phyloP scores from a whole-genome alignment of 2,329 filamentous ascomycete genomes.

The Clonostachys byssicola region DNA sequence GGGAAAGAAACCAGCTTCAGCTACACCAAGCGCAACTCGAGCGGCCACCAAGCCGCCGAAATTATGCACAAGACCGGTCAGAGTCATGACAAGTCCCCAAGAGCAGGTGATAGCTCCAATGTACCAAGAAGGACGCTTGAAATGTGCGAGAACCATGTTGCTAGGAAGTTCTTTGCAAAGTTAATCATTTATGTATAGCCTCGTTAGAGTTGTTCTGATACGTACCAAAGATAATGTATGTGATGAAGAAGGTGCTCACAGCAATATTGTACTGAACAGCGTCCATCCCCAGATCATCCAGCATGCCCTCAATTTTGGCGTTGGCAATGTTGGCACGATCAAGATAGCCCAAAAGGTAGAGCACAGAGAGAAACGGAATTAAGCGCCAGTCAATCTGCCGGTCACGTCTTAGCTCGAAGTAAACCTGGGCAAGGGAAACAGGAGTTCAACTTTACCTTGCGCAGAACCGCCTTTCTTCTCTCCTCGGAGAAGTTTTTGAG shows the following conservation, averaged over 20 bases:
- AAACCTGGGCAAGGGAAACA: too few relatives aligned
- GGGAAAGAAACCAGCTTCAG: conserved; percentile 28
- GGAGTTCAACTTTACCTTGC: too few relatives aligned
- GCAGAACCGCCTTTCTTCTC: conserved; percentile 17
- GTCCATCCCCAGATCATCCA: conserved; percentile 37
- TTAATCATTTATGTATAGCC: too few relatives aligned
- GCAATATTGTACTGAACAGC: conserved; percentile 39
- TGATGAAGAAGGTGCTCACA: conserved; percentile 21
- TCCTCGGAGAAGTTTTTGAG: conserved; percentile 19
- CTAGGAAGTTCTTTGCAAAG: conserved; percentile 59
- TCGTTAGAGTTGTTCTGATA: too few relatives aligned
- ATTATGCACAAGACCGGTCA: conserved; percentile 44
- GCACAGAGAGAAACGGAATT: conserved; percentile 18
- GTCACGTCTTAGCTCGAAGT: too few relatives aligned
- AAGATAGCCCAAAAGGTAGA: conserved; percentile 33
- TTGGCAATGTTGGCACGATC: conserved; percentile 27
- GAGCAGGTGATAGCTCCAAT: conserved; percentile 29
- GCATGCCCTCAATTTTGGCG: conserved; percentile 40
- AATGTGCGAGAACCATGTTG: conserved; percentile 53
- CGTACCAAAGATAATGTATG: conserved; percentile 49
- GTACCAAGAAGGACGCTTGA: conserved; percentile 25
- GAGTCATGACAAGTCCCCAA: conserved; percentile 40
- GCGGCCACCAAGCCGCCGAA: conserved; percentile 42
- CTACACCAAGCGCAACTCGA: conserved; percentile 45
- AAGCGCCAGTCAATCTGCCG: conserved; percentile 15